Base-by-base conservation (phyloP, 2,329 filamentous ascomycete species). In the Xylaria sp. region DNA sequence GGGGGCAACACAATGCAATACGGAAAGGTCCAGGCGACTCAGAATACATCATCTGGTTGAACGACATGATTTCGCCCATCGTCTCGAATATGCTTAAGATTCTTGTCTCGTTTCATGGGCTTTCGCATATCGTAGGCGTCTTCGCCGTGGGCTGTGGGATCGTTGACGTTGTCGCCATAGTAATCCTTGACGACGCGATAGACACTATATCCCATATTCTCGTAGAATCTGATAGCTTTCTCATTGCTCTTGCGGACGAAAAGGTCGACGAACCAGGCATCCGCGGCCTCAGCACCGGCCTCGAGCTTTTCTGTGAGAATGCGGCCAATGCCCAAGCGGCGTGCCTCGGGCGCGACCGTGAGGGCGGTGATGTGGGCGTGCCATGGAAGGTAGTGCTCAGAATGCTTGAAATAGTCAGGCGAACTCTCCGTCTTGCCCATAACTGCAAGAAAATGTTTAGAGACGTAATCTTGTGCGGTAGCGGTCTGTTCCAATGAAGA, bases 101-200 rank as follows among this genome's bases (percentile, higher is more conserved):
- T 85, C 76, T 84, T 86, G 78, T 99, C 95, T 72, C 94, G 86
- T 77, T 86, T 91, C 80, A 94, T 87, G 38, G 92, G 87, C 76
- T 97, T 98, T 68, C 95, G 87, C 95, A 99, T 99, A 79, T 99
- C 95, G 76, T 92, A 95, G 17, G 94, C 95, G 80, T 98, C 94
- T 77, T 96, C 93, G 53, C 87, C 86, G 15, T 80, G 80, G 63
- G 84, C 81, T 9, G 83, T 86, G 3, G 87, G 86, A 57, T 87
- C 85, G 56, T 80, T 84, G 31, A 89, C 85, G 74, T 96, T 91
- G 74, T 97, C 94, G 66, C 91, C 92, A 73, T 99, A 99, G 77
- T 99, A 99, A 71, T 91, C 90, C 70, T 92, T 88, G 46, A 99
- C 94, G 9, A 92, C 87, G 47, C 95, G 85, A 78, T 91, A 99